Evolutionary conservation across 371 early-diverging fungal genomes (phyloP).

Genomic region (Nematocida minor): DNA sequence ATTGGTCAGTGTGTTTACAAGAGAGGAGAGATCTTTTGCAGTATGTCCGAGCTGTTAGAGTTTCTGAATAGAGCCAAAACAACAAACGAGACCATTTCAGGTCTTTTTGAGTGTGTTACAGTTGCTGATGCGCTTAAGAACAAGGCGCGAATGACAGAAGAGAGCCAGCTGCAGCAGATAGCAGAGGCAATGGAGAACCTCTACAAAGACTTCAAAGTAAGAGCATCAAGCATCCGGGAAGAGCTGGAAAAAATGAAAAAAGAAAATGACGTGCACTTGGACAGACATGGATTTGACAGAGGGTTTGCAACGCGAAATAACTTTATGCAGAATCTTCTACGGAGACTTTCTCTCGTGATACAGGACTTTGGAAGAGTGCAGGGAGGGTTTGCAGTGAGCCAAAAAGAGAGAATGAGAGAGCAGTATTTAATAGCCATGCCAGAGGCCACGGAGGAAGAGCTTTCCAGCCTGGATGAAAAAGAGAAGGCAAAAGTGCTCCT

Average conservation of each 20-base stretch:
- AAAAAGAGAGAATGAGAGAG: constrained; percentile 57
- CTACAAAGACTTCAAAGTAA: constrained; percentile 31
- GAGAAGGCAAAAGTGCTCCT: constrained; percentile 3
- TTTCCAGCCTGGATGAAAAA: constrained; percentile 37
- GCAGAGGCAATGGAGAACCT: constrained; percentile 8
- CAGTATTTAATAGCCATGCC: constrained; percentile 64
- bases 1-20: constrained; percentile 26
- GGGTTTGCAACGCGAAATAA: constrained; percentile 17
- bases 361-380: constrained; percentile 47
- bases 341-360: constrained; percentile 21
- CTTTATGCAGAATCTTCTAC: constrained; percentile 26
- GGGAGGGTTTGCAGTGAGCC: constrained; percentile 34
- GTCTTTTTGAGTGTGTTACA: constrained; percentile 33
- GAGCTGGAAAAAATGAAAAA: constrained; percentile 23
- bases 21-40: not conserved
- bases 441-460: constrained; percentile 59
- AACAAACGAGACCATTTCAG: constrained; percentile 28
- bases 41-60: constrained; percentile 24
- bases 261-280: constrained; percentile 19
- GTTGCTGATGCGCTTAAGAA: constrained; percentile 14
- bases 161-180: not conserved
- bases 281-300: constrained; percentile 24
- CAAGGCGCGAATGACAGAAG: not conserved
- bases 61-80: constrained; percentile 52
- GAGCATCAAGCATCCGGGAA: not conserved